These are phyloP conservation scores for Arachnomyces sp. DNA, from an alignment of 2,329 filamentous ascomycete genomes.

Conservation along the genomic window DNA sequence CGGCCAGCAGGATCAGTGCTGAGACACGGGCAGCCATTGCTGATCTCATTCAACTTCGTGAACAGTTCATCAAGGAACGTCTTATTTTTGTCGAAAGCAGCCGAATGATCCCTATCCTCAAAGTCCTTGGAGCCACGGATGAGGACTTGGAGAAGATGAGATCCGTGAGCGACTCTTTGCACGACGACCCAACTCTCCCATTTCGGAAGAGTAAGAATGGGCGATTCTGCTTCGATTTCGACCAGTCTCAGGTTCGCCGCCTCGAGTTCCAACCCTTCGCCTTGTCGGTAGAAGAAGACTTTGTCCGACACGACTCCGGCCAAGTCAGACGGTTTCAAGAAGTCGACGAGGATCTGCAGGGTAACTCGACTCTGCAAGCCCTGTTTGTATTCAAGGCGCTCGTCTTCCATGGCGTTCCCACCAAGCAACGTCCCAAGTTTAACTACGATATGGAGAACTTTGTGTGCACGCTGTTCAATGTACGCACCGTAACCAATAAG, in stretches of 20 bases:
- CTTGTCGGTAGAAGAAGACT: conserved; percentile 22
- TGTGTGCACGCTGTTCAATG: conserved; percentile 22
- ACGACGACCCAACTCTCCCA: conserved; percentile 21
- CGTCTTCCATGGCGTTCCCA: too few species aligned
- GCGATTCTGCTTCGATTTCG: conserved; percentile 21
- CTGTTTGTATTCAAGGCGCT: conserved; percentile 25
- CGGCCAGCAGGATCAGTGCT: too few species aligned
- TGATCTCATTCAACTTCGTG: too few species aligned
- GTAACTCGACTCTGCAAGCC: conserved; percentile 24
- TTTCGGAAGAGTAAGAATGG: conserved; percentile 20
- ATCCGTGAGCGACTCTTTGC: conserved; percentile 16
- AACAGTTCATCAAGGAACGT: too few species aligned
- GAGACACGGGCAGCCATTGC: too few species aligned
- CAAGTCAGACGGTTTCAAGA: conserved; percentile 21
- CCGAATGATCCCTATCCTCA: conserved; percentile 18
- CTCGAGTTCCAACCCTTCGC: conserved; percentile 24
- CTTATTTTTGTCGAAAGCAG: conserved; percentile 19
- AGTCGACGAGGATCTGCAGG: conserved; percentile 22
- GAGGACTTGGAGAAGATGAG: conserved; percentile 17
- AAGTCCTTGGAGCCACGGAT: conserved; percentile 18
- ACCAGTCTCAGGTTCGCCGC: conserved; percentile 17
- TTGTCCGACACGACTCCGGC: conserved; percentile 26
- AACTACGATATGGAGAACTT: conserved; percentile 21
- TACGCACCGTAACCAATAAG: conserved; percentile 22
- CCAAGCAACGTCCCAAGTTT: too few species aligned